Conservation (phyloP, 768 basidiomycete genomes). For the Dendrothele bispora region DNA sequence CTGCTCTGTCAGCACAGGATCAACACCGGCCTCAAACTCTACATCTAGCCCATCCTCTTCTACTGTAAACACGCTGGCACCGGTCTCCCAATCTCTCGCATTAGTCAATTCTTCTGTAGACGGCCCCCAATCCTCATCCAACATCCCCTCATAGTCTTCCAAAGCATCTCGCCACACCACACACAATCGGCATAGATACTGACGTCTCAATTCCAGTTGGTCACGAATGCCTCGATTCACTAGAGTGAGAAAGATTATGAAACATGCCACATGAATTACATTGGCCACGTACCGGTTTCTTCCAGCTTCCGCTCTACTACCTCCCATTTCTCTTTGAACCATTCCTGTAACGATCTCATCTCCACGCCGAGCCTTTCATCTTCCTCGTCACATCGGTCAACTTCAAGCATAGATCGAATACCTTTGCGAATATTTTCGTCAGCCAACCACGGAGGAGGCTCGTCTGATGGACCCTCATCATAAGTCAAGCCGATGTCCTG, state of each 20-base stretch:
- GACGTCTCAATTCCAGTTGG: neutral
- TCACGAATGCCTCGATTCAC: neutral
- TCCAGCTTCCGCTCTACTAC: neutral
- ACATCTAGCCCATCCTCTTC: slow-evolving; percentile 8
- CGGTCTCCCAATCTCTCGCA: neutral
- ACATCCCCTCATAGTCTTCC: neutral
- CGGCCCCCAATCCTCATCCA: neutral
- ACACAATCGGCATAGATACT: slow-evolving; percentile 1
- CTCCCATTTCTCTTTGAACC: slow-evolving; percentile 11
- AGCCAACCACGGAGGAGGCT: slow-evolving; percentile 24
- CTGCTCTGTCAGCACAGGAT: slow-evolving; percentile 1
- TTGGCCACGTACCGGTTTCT: neutral
- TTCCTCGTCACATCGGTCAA: slow-evolving; percentile 20
- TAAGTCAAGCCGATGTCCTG: slow-evolving; percentile 29
- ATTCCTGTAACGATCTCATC: slow-evolving; percentile 11
- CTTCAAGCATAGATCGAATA: slow-evolving; percentile 25
- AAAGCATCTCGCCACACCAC: slow-evolving; percentile 1
- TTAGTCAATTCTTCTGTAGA: neutral
- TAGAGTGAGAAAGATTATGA: neutral
- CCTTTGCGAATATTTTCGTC: slow-evolving; percentile 24
- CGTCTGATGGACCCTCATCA: slow-evolving; percentile 5
- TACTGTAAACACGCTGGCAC: slow-evolving; percentile 11
- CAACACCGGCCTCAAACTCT: slow-evolving; percentile 1
- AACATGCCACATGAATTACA: neutral
- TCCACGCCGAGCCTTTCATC: slow-evolving; percentile 10